Base-by-base conservation (phyloP, 1,139 yeast genomes). In the Candida tropicalis region DNA sequence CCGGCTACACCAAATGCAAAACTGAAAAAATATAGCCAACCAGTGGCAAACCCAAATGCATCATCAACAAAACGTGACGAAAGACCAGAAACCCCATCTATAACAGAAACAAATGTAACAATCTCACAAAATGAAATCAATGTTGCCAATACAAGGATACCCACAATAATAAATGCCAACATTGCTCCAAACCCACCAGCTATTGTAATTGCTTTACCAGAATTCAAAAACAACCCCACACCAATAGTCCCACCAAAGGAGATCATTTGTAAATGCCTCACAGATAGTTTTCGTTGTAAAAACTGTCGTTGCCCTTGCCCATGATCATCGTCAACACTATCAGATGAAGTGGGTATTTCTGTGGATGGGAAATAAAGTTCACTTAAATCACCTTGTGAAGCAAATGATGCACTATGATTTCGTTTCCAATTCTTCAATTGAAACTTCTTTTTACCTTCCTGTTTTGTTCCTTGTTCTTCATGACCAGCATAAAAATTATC, bases 131-230 rank as follows among this genome's bases (percentile, higher is more conserved):
- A 84, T 4, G 91, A 81, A 18, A 83, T 66, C 75, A 87, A 79
- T 1, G 95, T 82, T 2, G 85, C 77, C 35, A 84, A 62, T 0
- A 87, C 90, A 12, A 88, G 72, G 1, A 79, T 56, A 0, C 95
- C 95, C 31, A 88, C 78, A 9, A 87, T 64, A 0, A 75, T 48
- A 56, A 82, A 88, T 2, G 96, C 95, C 3, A 89, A 56, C 8
- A 87, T 60, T 2, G 90, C 79, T 0, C 96, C 96, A 44, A 88
- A 67, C 0, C 96, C 96, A 2, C 97, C 97, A 2, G 91, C 85
- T 15, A 82, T 81, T 22, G 84, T 75, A 41, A 89, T 73, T 0
- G 90, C 87, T 52, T 84, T 84, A 1, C 96, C 95, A n/a, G 87
- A 76, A 40, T 86, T 84, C 34, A 87, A 66, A 50, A 87, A 75